These are phyloP conservation scores for Eimeria sp. DNA, from an alignment of 169 alveolate species.

Conservation along the genomic window DNA sequence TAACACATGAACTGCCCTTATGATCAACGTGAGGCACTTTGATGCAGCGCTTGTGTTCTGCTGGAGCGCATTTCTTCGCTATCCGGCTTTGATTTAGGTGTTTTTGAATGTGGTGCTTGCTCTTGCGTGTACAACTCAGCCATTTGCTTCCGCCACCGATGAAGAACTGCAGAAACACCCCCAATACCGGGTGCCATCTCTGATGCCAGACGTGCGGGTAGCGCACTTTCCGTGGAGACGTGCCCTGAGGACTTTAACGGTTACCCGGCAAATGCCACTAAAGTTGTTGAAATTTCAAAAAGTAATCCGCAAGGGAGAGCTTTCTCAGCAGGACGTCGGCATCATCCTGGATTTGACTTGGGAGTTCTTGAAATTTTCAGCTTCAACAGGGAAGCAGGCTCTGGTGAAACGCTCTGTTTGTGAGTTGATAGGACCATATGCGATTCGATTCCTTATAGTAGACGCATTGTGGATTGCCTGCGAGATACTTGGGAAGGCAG, in stretches of 20 bases:
- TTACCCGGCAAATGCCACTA: not conserved
- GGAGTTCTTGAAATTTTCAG: not conserved
- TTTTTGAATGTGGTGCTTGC: not conserved
- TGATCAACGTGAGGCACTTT: not conserved
- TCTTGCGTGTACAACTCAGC: not conserved
- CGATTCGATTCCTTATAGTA: slow-evolving; percentile 7
- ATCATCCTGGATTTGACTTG: not conserved
- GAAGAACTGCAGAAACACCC: not conserved
- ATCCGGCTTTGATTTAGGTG: not conserved
- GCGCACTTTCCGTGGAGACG: not conserved
- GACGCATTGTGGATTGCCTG: slow-evolving; percentile 40
- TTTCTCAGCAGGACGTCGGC: not conserved
- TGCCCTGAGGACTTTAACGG: not conserved
- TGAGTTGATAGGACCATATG: not conserved
- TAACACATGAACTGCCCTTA: not conserved
- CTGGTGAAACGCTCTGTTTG: not conserved
- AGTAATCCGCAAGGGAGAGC: not conserved
- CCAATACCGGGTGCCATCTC: not conserved
- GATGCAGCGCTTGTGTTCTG: not conserved
- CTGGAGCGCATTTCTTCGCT: not conserved
- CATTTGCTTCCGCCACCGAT: not conserved
- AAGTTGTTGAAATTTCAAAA: not conserved
- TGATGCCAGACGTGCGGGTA: not conserved
- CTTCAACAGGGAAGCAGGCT: not conserved
- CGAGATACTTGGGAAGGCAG: not conserved